A percentile compares a stretch with the other conserved stretches of the same genome.
Conservation (phyloP, 2,329 filamentous ascomycete species). For the Grosmannia clavigera region DNA sequence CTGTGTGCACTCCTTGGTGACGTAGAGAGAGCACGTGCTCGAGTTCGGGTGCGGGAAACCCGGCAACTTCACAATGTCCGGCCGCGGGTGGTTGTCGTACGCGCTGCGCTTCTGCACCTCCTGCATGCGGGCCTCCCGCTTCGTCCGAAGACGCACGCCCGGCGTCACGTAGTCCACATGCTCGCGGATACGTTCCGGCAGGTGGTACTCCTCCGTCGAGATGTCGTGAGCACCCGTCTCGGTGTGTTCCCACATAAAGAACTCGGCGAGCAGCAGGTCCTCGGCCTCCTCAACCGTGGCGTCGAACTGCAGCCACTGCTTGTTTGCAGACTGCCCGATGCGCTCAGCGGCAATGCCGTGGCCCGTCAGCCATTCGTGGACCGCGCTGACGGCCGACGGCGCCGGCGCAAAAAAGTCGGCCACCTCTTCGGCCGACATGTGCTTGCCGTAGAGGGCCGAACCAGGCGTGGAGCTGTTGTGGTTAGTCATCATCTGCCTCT, state of each 20-base stretch:
- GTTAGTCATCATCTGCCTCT: not conserved
- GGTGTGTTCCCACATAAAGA: constrained; percentile 4
- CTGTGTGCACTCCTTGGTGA: constrained; percentile 9
- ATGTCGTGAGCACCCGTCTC: constrained; percentile 1
- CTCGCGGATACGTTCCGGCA: constrained; percentile 30
- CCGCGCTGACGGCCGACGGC: constrained; percentile 18
- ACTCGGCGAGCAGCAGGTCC: constrained; percentile 5
- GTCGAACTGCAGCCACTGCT: constrained; percentile 14
- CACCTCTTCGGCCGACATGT: constrained; percentile 22
- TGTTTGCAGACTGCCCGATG: constrained; percentile 4
- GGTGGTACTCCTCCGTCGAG: constrained; percentile 19
- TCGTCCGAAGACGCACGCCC: constrained; percentile 30
- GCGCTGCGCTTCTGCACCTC: not conserved
- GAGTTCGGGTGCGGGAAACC: constrained; percentile 7
- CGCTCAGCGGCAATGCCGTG: constrained; percentile 15
- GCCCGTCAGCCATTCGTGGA: constrained; percentile 19
- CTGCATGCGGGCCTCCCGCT: not conserved
- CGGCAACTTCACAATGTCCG: constrained; percentile 5
- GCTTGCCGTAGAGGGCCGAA: constrained; percentile 21
- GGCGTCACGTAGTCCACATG: constrained; percentile 45
- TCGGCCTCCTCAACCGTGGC: constrained; percentile 12
- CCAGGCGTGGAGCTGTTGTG: constrained; percentile 10
- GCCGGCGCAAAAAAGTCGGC: constrained; percentile 23
- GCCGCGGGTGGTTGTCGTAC: not conserved
- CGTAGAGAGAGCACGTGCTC: constrained; percentile 4